phyloP scores from a whole-genome alignment of 73 alveolate genomes.

The Loxodes magnus region DNA sequence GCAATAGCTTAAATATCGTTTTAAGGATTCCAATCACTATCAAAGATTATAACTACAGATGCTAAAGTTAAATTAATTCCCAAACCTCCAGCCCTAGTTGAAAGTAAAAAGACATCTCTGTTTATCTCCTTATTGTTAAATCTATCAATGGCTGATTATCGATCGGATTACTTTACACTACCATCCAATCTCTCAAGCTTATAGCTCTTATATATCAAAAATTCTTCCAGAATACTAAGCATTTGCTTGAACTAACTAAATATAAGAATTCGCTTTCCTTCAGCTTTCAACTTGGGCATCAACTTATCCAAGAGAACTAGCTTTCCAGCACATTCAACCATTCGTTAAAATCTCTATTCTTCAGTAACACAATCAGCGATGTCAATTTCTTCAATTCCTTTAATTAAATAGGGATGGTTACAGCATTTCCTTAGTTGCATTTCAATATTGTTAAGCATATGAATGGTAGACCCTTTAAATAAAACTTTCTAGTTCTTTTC shows the following conservation, averaged over 20 bases:
- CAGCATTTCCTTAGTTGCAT: conserved; percentile 91
- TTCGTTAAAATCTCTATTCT: conserved; percentile 35
- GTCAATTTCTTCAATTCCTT: conserved; percentile 55
- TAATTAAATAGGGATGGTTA: conserved; percentile 82
- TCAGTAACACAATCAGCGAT: conserved; percentile 15
- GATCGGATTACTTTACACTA: conserved; percentile 78
- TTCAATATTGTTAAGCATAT: conserved; percentile 65
- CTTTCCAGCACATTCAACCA: conserved; percentile 80
- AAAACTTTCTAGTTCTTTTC: conserved; percentile 60
- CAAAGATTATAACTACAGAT: conserved; percentile 95
- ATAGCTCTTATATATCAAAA: conserved; percentile 52
- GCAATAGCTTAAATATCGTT: conserved; percentile 93
- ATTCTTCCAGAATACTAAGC: conserved; percentile 84
- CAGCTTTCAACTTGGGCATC: conserved; percentile 52
- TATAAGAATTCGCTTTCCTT: conserved; percentile 85
- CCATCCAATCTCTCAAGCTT: conserved; percentile 92
- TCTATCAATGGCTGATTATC: conserved; percentile 82
- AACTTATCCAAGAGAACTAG: conserved; percentile 74
- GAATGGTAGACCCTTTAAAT: conserved; percentile 51
- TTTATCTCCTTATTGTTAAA: conserved; percentile 30
- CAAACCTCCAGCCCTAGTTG: conserved; percentile 97
- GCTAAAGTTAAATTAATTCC: conserved; percentile 98
- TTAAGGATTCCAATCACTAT: conserved; percentile 98
- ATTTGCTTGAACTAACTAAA: conserved; percentile 93
- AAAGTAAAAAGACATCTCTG: conserved; percentile 74